Evolutionary conservation across 2,329 filamentous ascomycete genomes (phyloP), one percentile per base, ranked within the genome.

Genomic region (Aspergillus sp.): DNA sequence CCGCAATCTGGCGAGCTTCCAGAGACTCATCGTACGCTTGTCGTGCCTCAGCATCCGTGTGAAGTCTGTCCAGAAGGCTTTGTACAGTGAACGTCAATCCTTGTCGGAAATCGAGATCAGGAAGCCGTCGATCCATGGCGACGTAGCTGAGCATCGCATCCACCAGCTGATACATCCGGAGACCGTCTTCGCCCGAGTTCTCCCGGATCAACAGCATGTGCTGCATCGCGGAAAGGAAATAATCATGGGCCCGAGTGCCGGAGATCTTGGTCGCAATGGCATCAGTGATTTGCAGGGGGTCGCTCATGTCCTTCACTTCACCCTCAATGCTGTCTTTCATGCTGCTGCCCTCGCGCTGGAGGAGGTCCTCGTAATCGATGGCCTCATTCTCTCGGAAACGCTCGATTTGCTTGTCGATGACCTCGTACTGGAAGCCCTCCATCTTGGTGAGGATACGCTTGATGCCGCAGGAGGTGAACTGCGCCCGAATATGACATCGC

Each of bases 141-240:
- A 99, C 93, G 72, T 97, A 97, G 73, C 91, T 96, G 60, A 99
- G 84, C 91, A 97, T 97, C n/a, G 90, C 87, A 73, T 99, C 94
- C 24, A 97, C 92, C 24, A 99, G 83, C 76, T 97, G 94, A 75
- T 97, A 99, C 87, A 96, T 94, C 45, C 90, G 86, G 56, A 96
- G 75, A 13, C 91, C 85, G 72, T 99, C 94, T 68, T 97, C 94
- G 45, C 88, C 88, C 63, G 95, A 90, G 59, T 91, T 94, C 66
- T 96, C 89, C 52, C 91, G 84, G 59, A 97, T 95, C 42, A 99
- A 82, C 62, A 99, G 81, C 70, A 99, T 81, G 76, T 99, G 94
- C 69, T 99, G 94, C 73, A 99, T 83, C 17, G 93, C 90, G 44
- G 93, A 96, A 26, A 96, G 79, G 71, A 97, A 99, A 76, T 97